Evolutionary conservation across 2,329 filamentous ascomycete species (phyloP), one percentile per base, ranked within the genome.

Genomic region (Cercospora canescens): DNA sequence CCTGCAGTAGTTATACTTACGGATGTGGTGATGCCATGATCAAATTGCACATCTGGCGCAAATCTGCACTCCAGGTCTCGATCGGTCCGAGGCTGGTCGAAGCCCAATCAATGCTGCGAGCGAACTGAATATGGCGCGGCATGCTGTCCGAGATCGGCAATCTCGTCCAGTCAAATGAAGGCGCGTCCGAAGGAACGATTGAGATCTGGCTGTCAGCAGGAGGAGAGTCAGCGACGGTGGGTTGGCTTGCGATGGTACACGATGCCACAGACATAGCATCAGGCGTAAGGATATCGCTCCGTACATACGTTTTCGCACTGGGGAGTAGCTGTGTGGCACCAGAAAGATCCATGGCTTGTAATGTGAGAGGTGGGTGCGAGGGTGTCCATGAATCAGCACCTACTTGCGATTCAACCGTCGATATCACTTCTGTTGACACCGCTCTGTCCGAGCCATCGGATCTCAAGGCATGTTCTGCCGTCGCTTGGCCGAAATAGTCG

Each of bases 101-200:
- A 1, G 85, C 85, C 92, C 92, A 96, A 75, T 94, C 89, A 37
- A 89, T 77, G 41, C 86, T 88, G 39, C 90, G 86, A 18, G 89
- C 89, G 71, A 94, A 91, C 62, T 85, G 86, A 55, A 94, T 90
- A 74, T 95, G 92, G 8, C 83, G 80, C 1, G 90, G 89, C 45
- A 94, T 82, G 28, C 84, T 84, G 14, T 88, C 81, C 4, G 86
- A 86, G 12, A 89, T 60, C 1, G 89, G 87, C 57, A 94, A 83
- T 62, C 88, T 85, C 4, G 92, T 95, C 92, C 92, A 95, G 77
- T 96, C 92, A 74, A 94, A 94, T 34, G 88, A 90, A 81, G 70
- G 81, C 74, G 60, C 67, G 60, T 77, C 76, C 14, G 69, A 62
- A 6, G 72, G 39, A 8, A 72, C 70, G 41, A 64, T 69, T 26